Percentiles rank a stretch among this genome's conserved stretches.
These are phyloP conservation scores for Lotmaria passim DNA, from an alignment of 208 protist species.

Conservation along the genomic window DNA sequence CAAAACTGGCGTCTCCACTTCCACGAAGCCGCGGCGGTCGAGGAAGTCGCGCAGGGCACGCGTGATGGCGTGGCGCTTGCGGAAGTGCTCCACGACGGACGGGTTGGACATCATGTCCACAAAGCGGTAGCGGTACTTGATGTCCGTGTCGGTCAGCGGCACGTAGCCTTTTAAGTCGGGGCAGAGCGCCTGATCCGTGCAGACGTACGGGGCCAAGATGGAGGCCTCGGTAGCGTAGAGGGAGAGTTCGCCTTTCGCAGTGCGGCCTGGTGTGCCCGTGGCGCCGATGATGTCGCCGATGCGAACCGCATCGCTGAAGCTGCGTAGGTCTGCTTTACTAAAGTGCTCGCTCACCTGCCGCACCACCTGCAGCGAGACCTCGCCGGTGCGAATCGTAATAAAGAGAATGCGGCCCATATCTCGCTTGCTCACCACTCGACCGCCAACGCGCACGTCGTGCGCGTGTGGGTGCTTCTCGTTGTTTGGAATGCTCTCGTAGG, in stretches of 20 bases:
- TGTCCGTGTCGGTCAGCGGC: conserved; percentile 68
- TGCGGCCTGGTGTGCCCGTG: conserved; percentile 76
- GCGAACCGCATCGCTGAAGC: conserved; percentile 50
- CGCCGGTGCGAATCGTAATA: conserved; percentile 70
- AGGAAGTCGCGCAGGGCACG: conserved; percentile 77
- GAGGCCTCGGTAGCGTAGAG: conserved; percentile 58
- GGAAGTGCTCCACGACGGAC: conserved; percentile 49
- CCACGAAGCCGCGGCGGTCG: conserved; percentile 75
- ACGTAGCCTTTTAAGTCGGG: conserved; percentile 77
- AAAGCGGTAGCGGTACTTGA: conserved; percentile 90
- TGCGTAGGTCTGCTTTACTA: conserved; percentile 57
- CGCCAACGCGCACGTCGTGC: conserved; percentile 61
- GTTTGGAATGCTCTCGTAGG: conserved; percentile 42
- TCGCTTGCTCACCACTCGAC: conserved; percentile 71
- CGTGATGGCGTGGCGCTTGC: conserved; percentile 67
- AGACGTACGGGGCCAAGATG: conserved; percentile 84
- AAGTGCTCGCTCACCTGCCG: conserved; percentile 58
- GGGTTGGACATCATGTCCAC: conserved; percentile 89
- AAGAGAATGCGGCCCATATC: conserved; percentile 91
- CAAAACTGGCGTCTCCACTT: conserved; percentile 96
- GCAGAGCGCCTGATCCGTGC: conserved; percentile 83
- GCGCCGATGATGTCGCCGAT: conserved; percentile 89
- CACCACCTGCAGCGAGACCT: conserved; percentile 73
- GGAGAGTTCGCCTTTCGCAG: conserved; percentile 85
- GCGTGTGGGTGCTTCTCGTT: conserved; percentile 18